Percentiles rank a stretch among this genome's conserved stretches.
Evolutionary conservation across 2,329 filamentous ascomycete genomes (phyloP).

Genomic region (Claviceps humidiphila): DNA sequence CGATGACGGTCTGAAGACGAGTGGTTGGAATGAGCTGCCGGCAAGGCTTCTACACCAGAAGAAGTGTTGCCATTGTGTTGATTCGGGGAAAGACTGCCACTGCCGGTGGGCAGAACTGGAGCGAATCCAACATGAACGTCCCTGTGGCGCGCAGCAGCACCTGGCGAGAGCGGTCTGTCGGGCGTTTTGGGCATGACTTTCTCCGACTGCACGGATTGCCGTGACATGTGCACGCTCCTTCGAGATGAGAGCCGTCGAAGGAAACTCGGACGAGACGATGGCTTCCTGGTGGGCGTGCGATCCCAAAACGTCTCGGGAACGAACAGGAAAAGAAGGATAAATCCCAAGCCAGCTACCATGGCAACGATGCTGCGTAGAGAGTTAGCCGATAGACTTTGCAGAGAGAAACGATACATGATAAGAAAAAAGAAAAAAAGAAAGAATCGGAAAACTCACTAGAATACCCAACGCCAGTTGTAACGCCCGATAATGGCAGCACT

Average conservation of each 20-base stretch:
- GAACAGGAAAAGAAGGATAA: constrained; percentile 69
- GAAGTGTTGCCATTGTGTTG: neutral
- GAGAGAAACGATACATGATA: neutral
- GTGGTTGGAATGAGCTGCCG: constrained; percentile 9
- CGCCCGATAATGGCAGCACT: constrained; percentile 73
- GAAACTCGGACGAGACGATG: constrained; percentile 29
- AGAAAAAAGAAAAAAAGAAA: neutral
- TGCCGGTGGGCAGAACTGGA: constrained; percentile 1
- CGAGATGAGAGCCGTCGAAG: constrained; percentile 35
- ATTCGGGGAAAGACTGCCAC: neutral
- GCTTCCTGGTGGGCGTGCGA: constrained; percentile 46
- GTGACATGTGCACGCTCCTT: constrained; percentile 11
- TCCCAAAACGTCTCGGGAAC: constrained; percentile 97
- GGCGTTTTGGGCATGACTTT: constrained; percentile 4
- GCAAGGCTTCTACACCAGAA: constrained; percentile 1
- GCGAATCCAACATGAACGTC: constrained; percentile 22
- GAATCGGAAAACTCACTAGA: constrained; percentile 45
- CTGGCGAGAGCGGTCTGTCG: constrained; percentile 9
- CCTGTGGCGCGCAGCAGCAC: constrained; percentile 11
- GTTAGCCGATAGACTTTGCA: neutral
- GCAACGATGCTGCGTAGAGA: constrained; percentile 57
- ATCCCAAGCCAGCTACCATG: constrained; percentile 61
- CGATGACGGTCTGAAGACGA: constrained; percentile 13
- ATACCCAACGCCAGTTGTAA: constrained; percentile 79
- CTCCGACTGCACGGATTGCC: neutral